Evolutionary conservation across 805 yeast species (phyloP), one percentile per base, ranked within the genome.

Genomic region (Lipomyces japonicus): DNA sequence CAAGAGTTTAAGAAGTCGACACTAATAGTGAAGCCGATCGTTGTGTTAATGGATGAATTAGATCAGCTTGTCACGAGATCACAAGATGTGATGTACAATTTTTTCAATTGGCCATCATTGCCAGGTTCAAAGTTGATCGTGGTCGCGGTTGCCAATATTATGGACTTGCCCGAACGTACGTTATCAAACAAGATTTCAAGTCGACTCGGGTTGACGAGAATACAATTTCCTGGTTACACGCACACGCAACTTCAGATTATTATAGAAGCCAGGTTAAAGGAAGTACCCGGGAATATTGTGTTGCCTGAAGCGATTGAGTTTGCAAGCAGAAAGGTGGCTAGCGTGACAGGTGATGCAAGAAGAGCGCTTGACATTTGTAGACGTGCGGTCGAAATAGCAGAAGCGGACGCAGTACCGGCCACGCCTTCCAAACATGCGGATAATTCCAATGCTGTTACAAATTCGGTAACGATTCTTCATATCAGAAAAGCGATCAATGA

Each of bases 261-360:
- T 58, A 86, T 93, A 38, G 75, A 76, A 40, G 80, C 82, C 50
- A 72, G 96, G 51, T 72, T 93, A 37, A 81, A 79, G 32, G 69
- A 71, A 2, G 59, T 78, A 40, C 75, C 74, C 41, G 69, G 36
- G 64, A 6, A 19, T 6, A 61, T 65, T 12, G 64, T 70, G 47
- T 61, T 63, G 4, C 71, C 75, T 19, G 95, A 86, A 63, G 96
- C 98, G 0, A 79, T 90, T 57, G 91, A 84, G 51, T 89, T 85
- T 71, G 96, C 96, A 0, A 80, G 96, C 1, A 77, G 97, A 68
- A 90, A 89, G 66, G 95, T 93, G 39, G 96, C 97, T 3, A 81
- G 93, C 68, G 97, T 93, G 2, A 86, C 95, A 65, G 98, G 99
- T 51, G 99, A 93, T 72, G 98, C 97, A 1, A 75, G 99, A 62